phyloP scores from a whole-genome alignment of 257 asterid genomes.

The Solanum bulbocastanum region DNA sequence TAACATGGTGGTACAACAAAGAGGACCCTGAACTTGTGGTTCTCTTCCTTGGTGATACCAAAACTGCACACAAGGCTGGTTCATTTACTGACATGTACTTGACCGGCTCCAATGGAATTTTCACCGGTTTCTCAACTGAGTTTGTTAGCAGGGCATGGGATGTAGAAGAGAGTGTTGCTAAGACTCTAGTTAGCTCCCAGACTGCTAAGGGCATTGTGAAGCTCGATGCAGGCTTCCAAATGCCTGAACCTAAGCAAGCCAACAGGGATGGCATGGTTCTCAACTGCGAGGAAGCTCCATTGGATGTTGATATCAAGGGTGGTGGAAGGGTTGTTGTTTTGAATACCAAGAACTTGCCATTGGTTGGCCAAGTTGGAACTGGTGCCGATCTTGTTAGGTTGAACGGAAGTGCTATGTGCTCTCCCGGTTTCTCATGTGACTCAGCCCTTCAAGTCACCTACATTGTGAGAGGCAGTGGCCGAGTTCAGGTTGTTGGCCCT shows the following conservation, averaged over 20 bases:
- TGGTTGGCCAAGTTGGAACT: constrained; percentile 71
- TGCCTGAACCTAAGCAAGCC: constrained; percentile 55
- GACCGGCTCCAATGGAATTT: constrained; percentile 64
- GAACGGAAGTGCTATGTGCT: constrained; percentile 71
- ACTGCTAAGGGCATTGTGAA: constrained; percentile 39
- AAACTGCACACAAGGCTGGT: constrained; percentile 57
- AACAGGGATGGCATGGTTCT: constrained; percentile 53
- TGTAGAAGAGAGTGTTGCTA: constrained; percentile 38
- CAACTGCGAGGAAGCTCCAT: constrained; percentile 60
- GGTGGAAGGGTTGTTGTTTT: constrained; percentile 76
- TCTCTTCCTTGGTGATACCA: constrained; percentile 70
- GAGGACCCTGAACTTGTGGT: constrained; percentile 57
- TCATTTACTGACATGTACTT: constrained; percentile 53
- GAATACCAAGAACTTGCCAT: constrained; percentile 79
- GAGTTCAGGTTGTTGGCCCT: constrained; percentile 68
- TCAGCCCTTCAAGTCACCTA: constrained; percentile 86
- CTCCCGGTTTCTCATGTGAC: constrained; percentile 90
- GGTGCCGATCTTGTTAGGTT: constrained; percentile 84
- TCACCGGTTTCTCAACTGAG: constrained; percentile 68
- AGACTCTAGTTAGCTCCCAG: constrained; percentile 49
- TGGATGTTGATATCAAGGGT: constrained; percentile 56
- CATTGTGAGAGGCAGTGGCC: constrained; percentile 78
- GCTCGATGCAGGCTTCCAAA: constrained; percentile 30
- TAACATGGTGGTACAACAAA: constrained; percentile 86
- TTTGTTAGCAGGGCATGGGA: constrained; percentile 66